Base-by-base conservation (phyloP, 2,329 filamentous ascomycete genomes). In the Cladosporium sp. region DNA sequence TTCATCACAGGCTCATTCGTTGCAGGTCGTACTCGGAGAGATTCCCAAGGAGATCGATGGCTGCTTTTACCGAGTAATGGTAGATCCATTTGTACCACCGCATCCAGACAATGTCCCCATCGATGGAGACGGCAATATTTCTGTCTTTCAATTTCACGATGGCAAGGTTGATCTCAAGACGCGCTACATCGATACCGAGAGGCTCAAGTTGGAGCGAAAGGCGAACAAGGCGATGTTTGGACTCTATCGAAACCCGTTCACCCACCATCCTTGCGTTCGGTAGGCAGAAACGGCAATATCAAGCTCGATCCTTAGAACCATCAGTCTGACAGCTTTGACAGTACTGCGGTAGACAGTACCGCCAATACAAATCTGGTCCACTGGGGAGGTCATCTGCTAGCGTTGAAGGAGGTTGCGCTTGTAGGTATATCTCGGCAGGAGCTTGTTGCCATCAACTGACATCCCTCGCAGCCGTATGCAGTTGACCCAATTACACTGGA, bases 351-450 rank as follows among this genome's bases (percentile, higher is more conserved):
- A 49, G 77, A 85, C 26, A 87, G 84, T 0, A 84, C 84, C 0
- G 80, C 82, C 3, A 88, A 88, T 68, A 88, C 86, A 1, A 88
- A 88, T 65, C 77, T 88, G n/a, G 77, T 84, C 1, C 86, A 83
- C 70, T 88, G 84, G 82, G 77, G 84, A 8, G 85, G 85, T 0
- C 80, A 84, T 56, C 70, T 88, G 65, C 76, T 87, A 5, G 85
- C 85, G 0, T 79, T 77, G 61, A 88, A 88, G 69, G 81, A 85
- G 67, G 74, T 76, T 35, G 77, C 75, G 0, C 72, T 77, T 16
- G 50, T 53, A 18, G 8, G 50, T 18, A 11, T 18, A 14, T 53
- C 10, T 16, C n/a, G 14, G 16, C 7, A 31, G 3, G 23, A 53
- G 18, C 3, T 18, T 53, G 3, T 23, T 11, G 40, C 14, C 40